A percentile compares a stretch with the other conserved stretches of the same genome.
Evolutionary conservation across 73 alveolate species (phyloP).

Genomic region (Urostyla sp.): DNA sequence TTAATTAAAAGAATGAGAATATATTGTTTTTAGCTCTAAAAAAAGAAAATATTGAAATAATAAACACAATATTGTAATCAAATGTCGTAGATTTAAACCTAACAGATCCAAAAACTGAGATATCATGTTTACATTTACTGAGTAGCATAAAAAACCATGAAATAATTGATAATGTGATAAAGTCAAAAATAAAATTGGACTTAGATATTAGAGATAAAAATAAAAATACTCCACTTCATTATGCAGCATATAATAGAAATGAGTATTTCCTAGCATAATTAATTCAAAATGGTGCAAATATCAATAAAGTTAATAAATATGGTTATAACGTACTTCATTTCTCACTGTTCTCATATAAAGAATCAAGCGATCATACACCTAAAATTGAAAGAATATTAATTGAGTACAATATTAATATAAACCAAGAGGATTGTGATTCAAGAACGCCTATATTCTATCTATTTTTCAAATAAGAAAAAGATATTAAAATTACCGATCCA

Average conservation of each 20-base stretch:
- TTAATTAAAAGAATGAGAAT: neutral
- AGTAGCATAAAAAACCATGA: neutral
- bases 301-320: neutral
- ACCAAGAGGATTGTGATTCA: neutral
- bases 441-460: slow-evolving; percentile 27
- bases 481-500: neutral
- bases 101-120: neutral
- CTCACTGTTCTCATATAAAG: slow-evolving; percentile 1
- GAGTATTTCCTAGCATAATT: neutral
- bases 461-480: neutral
- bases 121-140: neutral
- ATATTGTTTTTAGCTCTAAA: neutral
- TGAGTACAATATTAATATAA: neutral
- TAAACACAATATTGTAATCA: neutral
- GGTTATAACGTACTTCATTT: slow-evolving; percentile 60
- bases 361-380: slow-evolving; percentile 35
- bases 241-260: slow-evolving; percentile 51
- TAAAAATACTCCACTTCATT: slow-evolving; percentile 58
- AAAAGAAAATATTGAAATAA: neutral
- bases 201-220: slow-evolving; percentile 7
- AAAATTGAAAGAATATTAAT: slow-evolving; percentile 14
- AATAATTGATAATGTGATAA: neutral
- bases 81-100: neutral
- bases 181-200: neutral
- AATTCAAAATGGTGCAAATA: neutral